These are phyloP conservation scores for Hypoxylon sp. DNA, from an alignment of 2,329 filamentous ascomycete species.

Conservation along the genomic window DNA sequence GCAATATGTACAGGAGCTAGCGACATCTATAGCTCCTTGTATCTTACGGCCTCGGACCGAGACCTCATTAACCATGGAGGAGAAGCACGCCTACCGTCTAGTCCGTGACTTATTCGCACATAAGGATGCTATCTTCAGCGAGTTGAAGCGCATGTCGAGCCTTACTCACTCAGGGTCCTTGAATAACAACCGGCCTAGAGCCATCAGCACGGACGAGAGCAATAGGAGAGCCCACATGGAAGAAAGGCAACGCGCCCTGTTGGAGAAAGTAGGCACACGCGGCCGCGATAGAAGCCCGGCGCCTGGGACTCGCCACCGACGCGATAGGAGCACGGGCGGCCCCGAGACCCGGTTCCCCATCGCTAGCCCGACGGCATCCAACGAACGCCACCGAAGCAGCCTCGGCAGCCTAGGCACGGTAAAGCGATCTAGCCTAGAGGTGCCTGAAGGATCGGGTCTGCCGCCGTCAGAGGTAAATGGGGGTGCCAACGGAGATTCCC, in stretches of 20 bases:
- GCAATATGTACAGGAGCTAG: slow-evolving; percentile 80
- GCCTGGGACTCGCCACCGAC: slow-evolving; percentile 74
- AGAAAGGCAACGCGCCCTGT: slow-evolving; percentile 86
- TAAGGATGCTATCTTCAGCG: slow-evolving; percentile 95
- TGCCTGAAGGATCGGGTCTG: slow-evolving; percentile 72
- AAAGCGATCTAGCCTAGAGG: slow-evolving; percentile 81
- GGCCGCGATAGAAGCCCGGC: slow-evolving; percentile 81
- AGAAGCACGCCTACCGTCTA: slow-evolving; percentile 90
- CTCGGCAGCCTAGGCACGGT: slow-evolving; percentile 57
- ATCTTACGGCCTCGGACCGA: slow-evolving; percentile 88
- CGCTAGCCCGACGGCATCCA: slow-evolving; percentile 70
- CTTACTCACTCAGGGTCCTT: slow-evolving; percentile 74
- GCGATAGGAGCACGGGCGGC: slow-evolving; percentile 81
- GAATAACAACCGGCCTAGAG: slow-evolving; percentile 76
- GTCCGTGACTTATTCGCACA: slow-evolving; percentile 92
- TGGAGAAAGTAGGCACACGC: slow-evolving; percentile 72
- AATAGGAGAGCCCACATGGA: slow-evolving; percentile 95
- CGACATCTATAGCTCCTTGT: slow-evolving; percentile 82
- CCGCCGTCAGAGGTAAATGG: slow-evolving; percentile 56
- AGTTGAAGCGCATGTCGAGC: slow-evolving; percentile 89
- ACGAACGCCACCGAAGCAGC: slow-evolving; percentile 64
- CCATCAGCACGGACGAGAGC: slow-evolving; percentile 95
- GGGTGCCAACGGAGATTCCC: slow-evolving; percentile 58
- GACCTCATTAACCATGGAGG: slow-evolving; percentile 92
- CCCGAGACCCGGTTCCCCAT: slow-evolving; percentile 88